Base-by-base conservation (phyloP, 192 early-diverging fungal species). In the Backusella liffmaniae region DNA sequence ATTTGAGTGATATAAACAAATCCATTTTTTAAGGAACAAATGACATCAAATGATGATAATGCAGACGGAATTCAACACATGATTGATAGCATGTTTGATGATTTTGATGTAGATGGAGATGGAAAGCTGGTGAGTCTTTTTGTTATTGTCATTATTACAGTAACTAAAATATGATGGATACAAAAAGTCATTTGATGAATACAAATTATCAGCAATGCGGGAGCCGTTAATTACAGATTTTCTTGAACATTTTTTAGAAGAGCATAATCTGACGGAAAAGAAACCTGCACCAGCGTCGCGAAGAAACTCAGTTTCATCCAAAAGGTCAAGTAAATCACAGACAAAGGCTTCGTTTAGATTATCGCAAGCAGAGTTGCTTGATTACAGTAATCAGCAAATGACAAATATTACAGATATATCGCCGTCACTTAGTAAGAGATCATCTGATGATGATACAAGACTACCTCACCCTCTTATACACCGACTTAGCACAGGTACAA, bases 41-140 rank as follows among this genome's bases (percentile, higher is more conserved):
- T 42, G n/a, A 90, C 86, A 67, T 86, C 86, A 70, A 83, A 90
- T 74, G 90, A 91, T 69, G 93, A 94, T 77, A 88, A 91, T 74
- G 82, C 89, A 4, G 80, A 86, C 32, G 82, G 87, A 67, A 89
- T 94, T 34, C 80, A 85, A 66, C 83, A 85, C 32, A 78, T 91
- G 34, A 90, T 94, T n/a, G 75, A 80, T 70, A 84, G 89, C 62
- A 86, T 94, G 74, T 94, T 94, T 82, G 84, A 93, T 23, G 93
- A 94, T 77, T 75, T 94, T 80, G 93, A 94, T 77, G 91, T 94
- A 32, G 90, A 94, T 80, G 91, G 88, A 35, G 92, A 94, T 75
- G 92, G 91, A 36, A 90, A 90, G 44, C 73, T 94, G 86, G 91
- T 92, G 76, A 66, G 51, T 32, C 32, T 3, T 32, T 32, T 32